Evolutionary conservation across 495 filamentous ascomycete species (phyloP).

Genomic region (Hypoxylon fuscum): DNA sequence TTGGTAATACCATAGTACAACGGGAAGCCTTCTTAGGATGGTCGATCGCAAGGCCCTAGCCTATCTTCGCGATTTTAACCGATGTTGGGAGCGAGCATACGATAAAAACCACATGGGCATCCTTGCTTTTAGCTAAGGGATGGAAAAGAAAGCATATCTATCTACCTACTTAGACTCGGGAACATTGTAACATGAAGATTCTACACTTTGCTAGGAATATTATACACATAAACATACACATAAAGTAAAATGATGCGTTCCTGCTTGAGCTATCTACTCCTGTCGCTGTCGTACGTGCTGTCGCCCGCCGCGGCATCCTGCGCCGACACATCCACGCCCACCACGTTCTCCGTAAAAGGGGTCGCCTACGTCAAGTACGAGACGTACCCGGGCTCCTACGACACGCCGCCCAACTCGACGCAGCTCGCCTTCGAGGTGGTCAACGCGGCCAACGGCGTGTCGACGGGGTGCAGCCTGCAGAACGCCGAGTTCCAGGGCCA

Average conservation of each 20-base stretch:
- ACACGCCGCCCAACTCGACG: slow-evolving; percentile 26
- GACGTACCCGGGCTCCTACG: neutral
- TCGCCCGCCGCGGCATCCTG: slow-evolving; percentile 7
- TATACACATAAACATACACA: no score
- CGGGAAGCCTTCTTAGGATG: slow-evolving; percentile 1
- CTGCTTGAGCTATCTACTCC: neutral
- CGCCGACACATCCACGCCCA: slow-evolving; percentile 13
- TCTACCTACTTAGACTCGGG: no score
- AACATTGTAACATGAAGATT: no score
- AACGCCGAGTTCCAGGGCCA: slow-evolving; percentile 8
- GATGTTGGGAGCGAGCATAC: neutral
- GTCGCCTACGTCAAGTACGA: slow-evolving; percentile 25
- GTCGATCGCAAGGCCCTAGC: slow-evolving; percentile 4
- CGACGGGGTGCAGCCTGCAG: slow-evolving; percentile 21
- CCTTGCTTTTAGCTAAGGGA: no score
- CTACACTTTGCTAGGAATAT: no score
- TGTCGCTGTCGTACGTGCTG: neutral
- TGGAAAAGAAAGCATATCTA: no score
- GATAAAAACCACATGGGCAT: slow-evolving; percentile 6
- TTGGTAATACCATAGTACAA: slow-evolving; percentile 15
- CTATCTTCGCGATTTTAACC: slow-evolving; percentile 13
- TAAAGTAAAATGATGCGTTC: slow-evolving; percentile 2
- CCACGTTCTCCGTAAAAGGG: slow-evolving; percentile 23
- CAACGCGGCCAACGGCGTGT: slow-evolving; percentile 32
- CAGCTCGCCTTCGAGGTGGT: slow-evolving; percentile 34